Evolutionary conservation across 331 rosid species (phyloP).

Genomic region (Prunus yedoensis): DNA sequence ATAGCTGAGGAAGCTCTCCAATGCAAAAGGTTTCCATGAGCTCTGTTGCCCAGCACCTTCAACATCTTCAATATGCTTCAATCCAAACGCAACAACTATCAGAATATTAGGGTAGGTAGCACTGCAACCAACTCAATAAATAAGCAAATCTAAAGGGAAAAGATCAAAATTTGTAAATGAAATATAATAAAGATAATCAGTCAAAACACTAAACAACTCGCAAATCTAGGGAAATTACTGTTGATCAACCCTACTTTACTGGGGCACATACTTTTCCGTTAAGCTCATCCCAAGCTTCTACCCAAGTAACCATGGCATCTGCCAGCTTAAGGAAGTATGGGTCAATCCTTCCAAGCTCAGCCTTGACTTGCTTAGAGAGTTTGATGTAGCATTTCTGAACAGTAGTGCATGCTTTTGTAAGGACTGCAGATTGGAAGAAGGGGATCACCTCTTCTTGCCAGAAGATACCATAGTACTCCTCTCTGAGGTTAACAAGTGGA

Average conservation of each 20-base stretch:
- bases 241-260: conserved; percentile 37
- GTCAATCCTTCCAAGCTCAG: conserved; percentile 60
- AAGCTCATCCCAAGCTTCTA: conserved; percentile 88
- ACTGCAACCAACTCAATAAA: neutral
- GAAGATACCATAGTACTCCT: conserved; percentile 87
- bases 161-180: neutral
- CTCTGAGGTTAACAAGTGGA: conserved; percentile 56
- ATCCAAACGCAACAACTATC: neutral
- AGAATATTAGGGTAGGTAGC: neutral
- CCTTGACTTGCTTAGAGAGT: conserved; percentile 76
- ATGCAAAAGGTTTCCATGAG: conserved; percentile 62
- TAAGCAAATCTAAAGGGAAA: too few species aligned
- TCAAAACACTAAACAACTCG: neutral
- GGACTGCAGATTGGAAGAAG: conserved; percentile 62
- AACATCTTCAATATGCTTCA: conserved; percentile 41
- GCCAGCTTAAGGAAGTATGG: conserved; percentile 68
- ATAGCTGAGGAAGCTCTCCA: conserved; percentile 42
- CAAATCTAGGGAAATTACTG: neutral
- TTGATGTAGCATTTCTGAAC: conserved; percentile 79
- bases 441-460: conserved; percentile 92
- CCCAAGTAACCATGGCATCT: conserved; percentile 87
- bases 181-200: neutral
- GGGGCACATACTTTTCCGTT: conserved; percentile 28
- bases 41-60: conserved; percentile 90
- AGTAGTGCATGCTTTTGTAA: conserved; percentile 68